Conservation (phyloP, 139 green algal genomes). For the Chlorella sp. region DNA sequence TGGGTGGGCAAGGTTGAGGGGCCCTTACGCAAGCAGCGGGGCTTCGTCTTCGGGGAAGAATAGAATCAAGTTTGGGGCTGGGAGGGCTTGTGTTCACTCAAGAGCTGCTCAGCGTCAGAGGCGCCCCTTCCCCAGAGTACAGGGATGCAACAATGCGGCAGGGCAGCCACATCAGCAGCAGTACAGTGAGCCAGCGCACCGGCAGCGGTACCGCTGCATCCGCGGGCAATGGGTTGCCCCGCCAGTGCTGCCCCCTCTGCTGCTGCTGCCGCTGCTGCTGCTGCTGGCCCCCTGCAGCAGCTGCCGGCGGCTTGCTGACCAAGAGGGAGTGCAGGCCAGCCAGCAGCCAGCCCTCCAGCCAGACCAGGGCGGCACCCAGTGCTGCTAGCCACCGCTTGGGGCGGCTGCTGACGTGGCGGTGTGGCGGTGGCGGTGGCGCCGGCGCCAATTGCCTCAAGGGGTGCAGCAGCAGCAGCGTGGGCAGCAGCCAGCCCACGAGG, state of each 20-base stretch:
- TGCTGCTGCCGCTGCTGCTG: background rate
- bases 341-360: background rate
- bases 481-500: slow-evolving; percentile 10
- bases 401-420: background rate
- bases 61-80: too few species aligned
- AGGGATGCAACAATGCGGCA: background rate
- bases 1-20: too few species aligned
- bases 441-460: background rate
- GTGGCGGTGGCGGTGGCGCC: background rate
- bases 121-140: background rate
- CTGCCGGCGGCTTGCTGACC: background rate
- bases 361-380: background rate
- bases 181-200: slow-evolving; percentile 9
- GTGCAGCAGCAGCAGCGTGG: slow-evolving; percentile 18
- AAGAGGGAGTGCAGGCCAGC: background rate
- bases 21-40: too few species aligned
- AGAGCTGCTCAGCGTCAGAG: background rate
- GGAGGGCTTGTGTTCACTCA: background rate
- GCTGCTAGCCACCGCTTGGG: background rate
- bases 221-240: background rate
- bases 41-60: too few species aligned
- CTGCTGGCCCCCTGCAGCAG: background rate
- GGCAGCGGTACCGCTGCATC: background rate
- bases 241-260: background rate
- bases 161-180: slow-evolving; percentile 4